phyloP scores from a whole-genome alignment of 495 filamentous ascomycete species.

The Penicillium soppii region DNA sequence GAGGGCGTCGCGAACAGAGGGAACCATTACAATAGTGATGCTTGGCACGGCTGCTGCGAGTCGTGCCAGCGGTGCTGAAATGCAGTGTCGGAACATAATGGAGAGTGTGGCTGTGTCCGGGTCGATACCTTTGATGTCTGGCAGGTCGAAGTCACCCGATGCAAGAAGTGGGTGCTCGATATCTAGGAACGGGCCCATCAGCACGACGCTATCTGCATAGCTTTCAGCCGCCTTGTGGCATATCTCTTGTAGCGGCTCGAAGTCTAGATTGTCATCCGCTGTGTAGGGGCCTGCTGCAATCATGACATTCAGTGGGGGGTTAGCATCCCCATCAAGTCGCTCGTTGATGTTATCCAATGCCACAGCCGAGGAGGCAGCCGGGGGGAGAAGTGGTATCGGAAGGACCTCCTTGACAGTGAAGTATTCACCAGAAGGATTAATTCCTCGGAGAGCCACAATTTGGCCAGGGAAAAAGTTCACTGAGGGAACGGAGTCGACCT shows the following conservation, averaged over 20 bases:
- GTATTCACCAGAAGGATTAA: conserved; percentile 81
- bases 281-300: conserved; percentile 88
- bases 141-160: conserved; percentile 86
- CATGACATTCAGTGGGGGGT: conserved; percentile 68
- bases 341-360: conserved; percentile 63
- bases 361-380: conserved; percentile 60
- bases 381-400: conserved; percentile 66
- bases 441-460: conserved; percentile 82
- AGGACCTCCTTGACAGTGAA: conserved; percentile 80
- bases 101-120: conserved; percentile 76
- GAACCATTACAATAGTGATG: conserved; percentile 79
- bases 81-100: conserved; percentile 78
- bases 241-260: conserved; percentile 79
- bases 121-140: conserved; percentile 64
- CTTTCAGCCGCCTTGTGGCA: conserved; percentile 72
- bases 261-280: conserved; percentile 84
- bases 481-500: conserved; percentile 63
- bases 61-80: conserved; percentile 63
- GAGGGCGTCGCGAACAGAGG: conserved; percentile 81
- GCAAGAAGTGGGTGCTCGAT: conserved; percentile 86
- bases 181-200: conserved; percentile 88
- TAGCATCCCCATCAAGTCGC: conserved; percentile 60
- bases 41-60: conserved; percentile 67
- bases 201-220: conserved; percentile 75
- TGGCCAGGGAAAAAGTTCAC: conserved; percentile 94